A percentile compares a stretch with the other conserved stretches of the same genome.
Evolutionary conservation across 2,329 filamentous ascomycete species (phyloP).

Genomic region (Torrubiellomyces zombiae): DNA sequence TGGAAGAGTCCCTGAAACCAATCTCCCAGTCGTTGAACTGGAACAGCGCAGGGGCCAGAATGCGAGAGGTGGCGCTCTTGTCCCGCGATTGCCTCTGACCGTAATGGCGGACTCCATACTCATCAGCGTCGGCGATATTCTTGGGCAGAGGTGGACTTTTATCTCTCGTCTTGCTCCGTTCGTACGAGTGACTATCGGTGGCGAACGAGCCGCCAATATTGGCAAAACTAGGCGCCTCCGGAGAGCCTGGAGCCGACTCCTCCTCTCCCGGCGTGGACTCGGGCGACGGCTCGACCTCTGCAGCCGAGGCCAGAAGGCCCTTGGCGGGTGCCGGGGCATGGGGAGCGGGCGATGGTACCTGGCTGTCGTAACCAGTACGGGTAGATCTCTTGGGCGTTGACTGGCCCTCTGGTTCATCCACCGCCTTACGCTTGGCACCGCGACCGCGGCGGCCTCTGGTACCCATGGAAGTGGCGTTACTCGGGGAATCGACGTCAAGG

Average conservation of each 20-base stretch:
- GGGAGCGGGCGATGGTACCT: conserved; percentile 9
- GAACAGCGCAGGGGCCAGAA: conserved; percentile 29
- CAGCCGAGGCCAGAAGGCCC: conserved; percentile 22
- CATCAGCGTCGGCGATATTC: conserved; percentile 29
- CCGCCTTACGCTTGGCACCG: conserved; percentile 31
- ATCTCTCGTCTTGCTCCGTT: conserved; percentile 16
- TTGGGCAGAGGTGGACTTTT: conserved; percentile 22
- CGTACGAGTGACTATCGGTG: conserved; percentile 10
- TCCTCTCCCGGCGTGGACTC: conserved; percentile 18
- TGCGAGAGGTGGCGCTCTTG: conserved; percentile 33
- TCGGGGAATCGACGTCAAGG: conserved; percentile 12
- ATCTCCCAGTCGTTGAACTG: conserved; percentile 37
- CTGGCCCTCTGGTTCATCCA: conserved; percentile 30
- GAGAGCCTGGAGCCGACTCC: conserved; percentile 19
- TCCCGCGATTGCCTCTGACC: conserved; percentile 22
- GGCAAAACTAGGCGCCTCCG: conserved; percentile 13
- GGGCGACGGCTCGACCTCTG: conserved; percentile 17
- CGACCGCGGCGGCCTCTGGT: conserved; percentile 17
- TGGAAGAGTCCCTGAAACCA: conserved; percentile 41
- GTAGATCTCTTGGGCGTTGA: conserved; percentile 30
- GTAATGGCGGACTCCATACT: conserved; percentile 31
- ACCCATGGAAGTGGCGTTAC: conserved; percentile 13
- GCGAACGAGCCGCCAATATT: conserved; percentile 11
- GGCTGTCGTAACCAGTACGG: conserved; percentile 14
- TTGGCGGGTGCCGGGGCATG: conserved; percentile 16